Evolutionary conservation across 805 yeast genomes (phyloP), one percentile per base, ranked within the genome.

Genomic region (Suhomyces canberraensis): DNA sequence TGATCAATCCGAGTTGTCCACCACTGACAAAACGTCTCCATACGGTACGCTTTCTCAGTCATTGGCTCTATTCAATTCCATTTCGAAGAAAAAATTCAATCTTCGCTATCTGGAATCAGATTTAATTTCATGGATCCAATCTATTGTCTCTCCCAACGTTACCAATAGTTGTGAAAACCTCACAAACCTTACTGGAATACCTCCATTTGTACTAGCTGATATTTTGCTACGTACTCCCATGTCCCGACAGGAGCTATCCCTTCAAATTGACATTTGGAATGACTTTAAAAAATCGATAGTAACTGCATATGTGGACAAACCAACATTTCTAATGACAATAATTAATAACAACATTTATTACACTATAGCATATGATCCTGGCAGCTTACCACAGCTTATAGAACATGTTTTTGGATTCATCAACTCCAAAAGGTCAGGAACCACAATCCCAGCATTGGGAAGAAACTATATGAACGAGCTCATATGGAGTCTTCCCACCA

Each of bases 201-300:
- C 78, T 0, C 46, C 63, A 1, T 68, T 64, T 47, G 56, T 73
- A 1, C 31, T 58, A 1, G 51, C 58, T 1, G 75, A 73, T 40
- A 47, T 72, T 4, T 45, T 70, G 2, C 41, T 54, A 1, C 52
- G 78, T 31, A 56, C 69, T 1, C 71, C 73, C 1, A 39, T 51
- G 36, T 52, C 58, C 4, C 41, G 42, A 15, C 45, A 53, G 4
- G 73, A 69, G 26, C 46, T 54, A 22, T 40, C 52, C 6, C 48
- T 67, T 13, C 72, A 65, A 37, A 47, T 51, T 8, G 72, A 66
- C 31, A 39, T 69, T 8, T 69, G 72, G 72, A 14, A 35, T 3
- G 41, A 50, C 11, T 64, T 50, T 37, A 49, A 52, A 18, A 46
- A 44, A 16, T 43, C 41, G 15, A 54, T 67, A 4, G 38, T 58